phyloP scores from a whole-genome alignment of 805 yeast species.

The Nakazawaea siamensis region DNA sequence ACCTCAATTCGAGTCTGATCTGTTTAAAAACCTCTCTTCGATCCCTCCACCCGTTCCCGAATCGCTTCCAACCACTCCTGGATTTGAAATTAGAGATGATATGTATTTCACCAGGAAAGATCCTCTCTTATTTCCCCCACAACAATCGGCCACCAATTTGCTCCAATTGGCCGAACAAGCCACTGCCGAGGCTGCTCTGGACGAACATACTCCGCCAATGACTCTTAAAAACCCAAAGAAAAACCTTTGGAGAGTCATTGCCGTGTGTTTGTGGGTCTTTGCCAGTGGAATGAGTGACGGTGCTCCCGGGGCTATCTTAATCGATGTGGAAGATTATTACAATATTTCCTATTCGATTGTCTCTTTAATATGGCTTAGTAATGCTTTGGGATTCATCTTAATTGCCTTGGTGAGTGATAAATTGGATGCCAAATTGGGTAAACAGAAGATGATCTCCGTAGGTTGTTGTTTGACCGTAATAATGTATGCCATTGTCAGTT shows the following conservation, averaged over 20 bases:
- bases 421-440: constrained; percentile 32
- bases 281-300: constrained; percentile 43
- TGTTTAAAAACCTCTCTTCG: constrained; percentile 8
- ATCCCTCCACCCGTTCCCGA: constrained; percentile 31
- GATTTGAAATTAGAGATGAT: constrained; percentile 19
- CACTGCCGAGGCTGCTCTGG: neutral
- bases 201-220: constrained; percentile 20
- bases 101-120: constrained; percentile 1
- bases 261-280: constrained; percentile 32
- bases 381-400: constrained; percentile 45
- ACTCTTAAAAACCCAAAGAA: constrained; percentile 32
- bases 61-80: constrained; percentile 33
- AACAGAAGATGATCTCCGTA: constrained; percentile 27
- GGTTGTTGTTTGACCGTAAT: constrained; percentile 29
- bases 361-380: constrained; percentile 49
- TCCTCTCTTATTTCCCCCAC: constrained; percentile 11
- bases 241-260: constrained; percentile 32
- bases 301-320: constrained; percentile 54
- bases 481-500: constrained; percentile 36
- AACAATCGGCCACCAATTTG: constrained; percentile 11
- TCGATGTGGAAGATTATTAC: constrained; percentile 42
- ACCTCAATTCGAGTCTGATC: constrained; percentile 3
- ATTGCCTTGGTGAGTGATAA: constrained; percentile 42
- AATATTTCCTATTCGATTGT: constrained; percentile 41
- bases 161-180: neutral